Base-by-base conservation (phyloP, 2,329 filamentous ascomycete genomes). In the Aspergillus ibericus region DNA sequence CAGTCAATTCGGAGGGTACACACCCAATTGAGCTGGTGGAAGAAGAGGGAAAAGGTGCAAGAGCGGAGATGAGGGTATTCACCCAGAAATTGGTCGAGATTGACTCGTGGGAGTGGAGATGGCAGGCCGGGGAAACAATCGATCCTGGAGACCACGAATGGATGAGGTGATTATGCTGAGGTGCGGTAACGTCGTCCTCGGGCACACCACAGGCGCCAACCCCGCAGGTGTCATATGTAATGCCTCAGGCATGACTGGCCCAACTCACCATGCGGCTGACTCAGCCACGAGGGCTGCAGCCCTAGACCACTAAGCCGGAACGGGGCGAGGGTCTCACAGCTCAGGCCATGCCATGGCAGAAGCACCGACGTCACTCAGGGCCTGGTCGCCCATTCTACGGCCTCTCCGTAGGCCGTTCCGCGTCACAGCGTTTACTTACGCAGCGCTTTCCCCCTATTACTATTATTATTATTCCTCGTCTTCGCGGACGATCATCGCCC, bases 101-200 rank as follows among this genome's bases (percentile, higher is more conserved):
- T 59, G 65, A 70, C 70, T 75, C 71, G 71, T 65, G 60, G 64
- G 68, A 68, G 73, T 68, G 71, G 70, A 73, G 66, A 66, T 62
- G 61, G 66, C 60, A 66, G 66, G 65, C 54, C 64, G 52, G 58
- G 69, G 59, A 62, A 68, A 68, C 68, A 70, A 66, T 65, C 67
- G 61, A 70, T 58, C 58, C 61, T 58, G 63, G 66, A 68, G 62
- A 66, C 68, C 64, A 66, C 65, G 66, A 72, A 63, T 64, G 58
- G 63, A 63, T 68, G 71, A 72, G 66, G 68, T 73, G 68, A 71
- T 66, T 66, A 68, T 67, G 67, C 61, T 71, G 70, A 70, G 70
- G 70, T 72, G 70, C 59, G 63, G 63, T 64, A 62, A 64, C 66
- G 61, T 60, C 55, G 53, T 58, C 47, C 53, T 72, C 59, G 56